Conservation (phyloP, 352 stramenopile genomes). For the Aphanomyces stellatus region DNA sequence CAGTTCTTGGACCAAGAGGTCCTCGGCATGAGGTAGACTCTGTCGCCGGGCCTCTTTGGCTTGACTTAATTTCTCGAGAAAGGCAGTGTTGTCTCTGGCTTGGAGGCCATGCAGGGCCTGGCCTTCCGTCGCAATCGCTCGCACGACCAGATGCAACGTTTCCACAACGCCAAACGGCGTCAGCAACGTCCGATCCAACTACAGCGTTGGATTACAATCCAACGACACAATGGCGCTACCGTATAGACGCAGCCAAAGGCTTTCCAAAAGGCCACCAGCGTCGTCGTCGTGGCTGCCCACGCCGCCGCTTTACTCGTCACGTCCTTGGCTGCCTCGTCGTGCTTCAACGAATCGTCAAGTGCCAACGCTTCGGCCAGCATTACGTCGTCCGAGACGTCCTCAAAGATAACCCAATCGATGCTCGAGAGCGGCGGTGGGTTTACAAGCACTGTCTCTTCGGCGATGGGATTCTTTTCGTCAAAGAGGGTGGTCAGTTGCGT, state of each 20-base stretch:
- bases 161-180: not conserved
- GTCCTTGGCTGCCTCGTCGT: not conserved
- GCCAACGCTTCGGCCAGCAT: not conserved
- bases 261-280: constrained; percentile 9
- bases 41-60: not conserved
- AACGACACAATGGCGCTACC: not conserved
- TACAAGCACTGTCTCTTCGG: not conserved
- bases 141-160: constrained; percentile 8
- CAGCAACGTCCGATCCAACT: not conserved
- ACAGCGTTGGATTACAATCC: not conserved
- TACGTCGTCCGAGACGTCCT: not conserved
- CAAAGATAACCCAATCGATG: constrained; percentile 15
- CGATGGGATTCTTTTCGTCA: not conserved
- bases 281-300: not conserved
- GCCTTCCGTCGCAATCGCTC: not conserved
- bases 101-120: not conserved
- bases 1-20: not conserved
- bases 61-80: not conserved
- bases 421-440: not conserved
- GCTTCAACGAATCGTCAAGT: not conserved
- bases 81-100: not conserved
- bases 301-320: not conserved
- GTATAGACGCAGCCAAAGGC: constrained; percentile 11
- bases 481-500: not conserved
- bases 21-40: not conserved